A percentile compares a stretch with the other conserved stretches of the same genome.
phyloP scores from a whole-genome alignment of 768 basidiomycete genomes.

The Mycena amicta region DNA sequence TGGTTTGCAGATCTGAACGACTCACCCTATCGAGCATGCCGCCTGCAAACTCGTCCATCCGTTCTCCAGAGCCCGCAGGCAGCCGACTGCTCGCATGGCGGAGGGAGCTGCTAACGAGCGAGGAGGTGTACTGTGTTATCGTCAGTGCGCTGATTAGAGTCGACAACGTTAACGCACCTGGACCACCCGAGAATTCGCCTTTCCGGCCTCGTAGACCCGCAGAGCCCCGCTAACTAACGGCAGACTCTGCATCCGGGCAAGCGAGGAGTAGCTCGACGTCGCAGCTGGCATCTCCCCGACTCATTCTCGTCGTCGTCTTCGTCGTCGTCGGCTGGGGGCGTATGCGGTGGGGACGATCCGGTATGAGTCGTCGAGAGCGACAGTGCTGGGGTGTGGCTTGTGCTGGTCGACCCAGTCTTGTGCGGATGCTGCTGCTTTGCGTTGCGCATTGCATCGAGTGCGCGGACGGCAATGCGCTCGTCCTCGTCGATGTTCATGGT shows the following conservation, averaged over 20 bases:
- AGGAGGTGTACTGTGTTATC: conserved; percentile 89
- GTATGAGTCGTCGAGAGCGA: conserved; percentile 12
- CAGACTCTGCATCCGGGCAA: conserved; percentile 61
- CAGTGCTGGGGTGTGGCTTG: conserved; percentile 27
- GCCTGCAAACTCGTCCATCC: conserved; percentile 87
- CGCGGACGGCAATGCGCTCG: conserved; percentile 76
- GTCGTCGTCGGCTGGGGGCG: conserved; percentile 6
- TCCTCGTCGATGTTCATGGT: no score
- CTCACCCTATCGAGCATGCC: conserved; percentile 82
- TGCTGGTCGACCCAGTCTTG: conserved; percentile 12
- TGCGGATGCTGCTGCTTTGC: conserved; percentile 7
- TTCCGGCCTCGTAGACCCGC: conserved; percentile 78
- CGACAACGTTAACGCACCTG: conserved; percentile 53
- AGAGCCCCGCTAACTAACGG: conserved; percentile 77
- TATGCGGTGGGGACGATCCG: conserved; percentile 12
- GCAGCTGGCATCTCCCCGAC: conserved; percentile 21
- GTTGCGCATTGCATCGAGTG: conserved; percentile 78
- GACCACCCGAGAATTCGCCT: conserved; percentile 81
- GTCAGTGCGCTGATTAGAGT: conserved; percentile 25
- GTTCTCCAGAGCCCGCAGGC: conserved; percentile 65
- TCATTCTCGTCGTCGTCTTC: conserved; percentile 1
- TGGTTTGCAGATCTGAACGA: conserved; percentile 15
- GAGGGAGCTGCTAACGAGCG: conserved; percentile 78
- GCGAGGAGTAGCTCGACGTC: conserved; percentile 35
- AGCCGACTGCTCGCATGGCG: conserved; percentile 80